Percentiles rank a stretch among this genome's conserved stretches.
These are phyloP conservation scores for Neonothopanus nambi DNA, from an alignment of 1,284 basidiomycete genomes.

Conservation along the genomic window DNA sequence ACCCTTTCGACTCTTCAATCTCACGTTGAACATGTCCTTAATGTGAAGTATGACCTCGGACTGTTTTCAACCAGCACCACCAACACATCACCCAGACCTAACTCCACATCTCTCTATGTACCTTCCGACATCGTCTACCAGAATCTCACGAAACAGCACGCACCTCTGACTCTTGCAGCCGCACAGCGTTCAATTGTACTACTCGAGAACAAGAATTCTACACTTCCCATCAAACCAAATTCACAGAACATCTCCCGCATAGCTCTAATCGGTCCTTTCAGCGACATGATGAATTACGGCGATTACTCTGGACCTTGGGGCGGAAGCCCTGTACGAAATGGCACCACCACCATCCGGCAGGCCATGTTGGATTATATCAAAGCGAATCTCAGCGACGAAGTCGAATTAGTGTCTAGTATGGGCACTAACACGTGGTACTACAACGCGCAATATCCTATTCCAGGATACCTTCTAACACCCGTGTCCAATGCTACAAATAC, in stretches of 20 bases:
- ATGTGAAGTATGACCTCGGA: constrained; percentile 30
- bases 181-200: constrained; percentile 26
- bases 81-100: neutral
- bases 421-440: constrained; percentile 30
- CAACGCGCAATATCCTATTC: constrained; percentile 30
- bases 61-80: constrained; percentile 20
- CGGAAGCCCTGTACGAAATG: constrained; percentile 22
- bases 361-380: constrained; percentile 23
- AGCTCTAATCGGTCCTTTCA: constrained; percentile 28
- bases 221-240: constrained; percentile 23
- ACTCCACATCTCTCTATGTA: constrained; percentile 23
- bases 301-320: constrained; percentile 32
- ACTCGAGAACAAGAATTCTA: constrained; percentile 26
- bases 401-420: constrained; percentile 25
- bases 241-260: constrained; percentile 23
- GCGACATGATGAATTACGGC: constrained; percentile 29
- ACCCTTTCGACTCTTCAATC: constrained; percentile 17
- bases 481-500: constrained; percentile 18
- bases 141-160: constrained; percentile 21
- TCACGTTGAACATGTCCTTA: constrained; percentile 23
- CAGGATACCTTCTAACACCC: constrained; percentile 26
- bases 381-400: constrained; percentile 13
- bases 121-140: constrained; percentile 21
- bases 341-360: constrained; percentile 25
- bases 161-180: constrained; percentile 27